Conservation (phyloP, 371 early-diverging fungal species). For the Mycotypha africana region DNA sequence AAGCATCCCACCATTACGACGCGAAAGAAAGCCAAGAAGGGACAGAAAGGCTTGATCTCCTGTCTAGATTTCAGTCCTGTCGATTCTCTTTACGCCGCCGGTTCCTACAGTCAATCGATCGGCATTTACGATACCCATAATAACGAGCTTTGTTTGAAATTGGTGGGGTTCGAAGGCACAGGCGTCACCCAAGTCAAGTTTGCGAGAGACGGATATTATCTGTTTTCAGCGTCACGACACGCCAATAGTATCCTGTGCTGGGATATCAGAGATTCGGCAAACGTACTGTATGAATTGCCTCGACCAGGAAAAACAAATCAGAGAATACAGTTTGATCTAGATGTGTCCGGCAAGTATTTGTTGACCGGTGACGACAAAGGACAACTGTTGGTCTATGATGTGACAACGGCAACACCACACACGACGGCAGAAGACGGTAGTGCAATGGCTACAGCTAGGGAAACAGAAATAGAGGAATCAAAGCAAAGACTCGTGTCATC, state of each 20-base stretch:
- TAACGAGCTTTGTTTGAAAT: constrained; percentile 44
- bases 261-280: constrained; percentile 67
- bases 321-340: constrained; percentile 63
- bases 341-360: constrained; percentile 48
- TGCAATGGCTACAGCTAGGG: too few species aligned
- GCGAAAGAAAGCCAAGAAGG: constrained; percentile 48
- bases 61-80: constrained; percentile 64
- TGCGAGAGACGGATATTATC: constrained; percentile 52
- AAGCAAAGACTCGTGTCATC: constrained; percentile 3
- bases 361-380: constrained; percentile 56
- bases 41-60: constrained; percentile 68
- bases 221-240: constrained; percentile 59
- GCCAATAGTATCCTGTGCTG: constrained; percentile 53
- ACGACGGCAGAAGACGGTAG: too few species aligned
- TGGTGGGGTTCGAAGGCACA: constrained; percentile 33
- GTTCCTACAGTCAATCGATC: constrained; percentile 58
- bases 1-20: constrained; percentile 53
- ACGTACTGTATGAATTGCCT: constrained; percentile 43
- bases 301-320: constrained; percentile 62
- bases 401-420: constrained; percentile 15
- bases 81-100: constrained; percentile 64
- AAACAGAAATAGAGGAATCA: constrained; percentile 7
- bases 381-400: constrained; percentile 42
- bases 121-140: constrained; percentile 60
- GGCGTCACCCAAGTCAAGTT: constrained; percentile 53